phyloP scores from a whole-genome alignment of 2,329 filamentous ascomycete genomes.

The Penicillium sp. region DNA sequence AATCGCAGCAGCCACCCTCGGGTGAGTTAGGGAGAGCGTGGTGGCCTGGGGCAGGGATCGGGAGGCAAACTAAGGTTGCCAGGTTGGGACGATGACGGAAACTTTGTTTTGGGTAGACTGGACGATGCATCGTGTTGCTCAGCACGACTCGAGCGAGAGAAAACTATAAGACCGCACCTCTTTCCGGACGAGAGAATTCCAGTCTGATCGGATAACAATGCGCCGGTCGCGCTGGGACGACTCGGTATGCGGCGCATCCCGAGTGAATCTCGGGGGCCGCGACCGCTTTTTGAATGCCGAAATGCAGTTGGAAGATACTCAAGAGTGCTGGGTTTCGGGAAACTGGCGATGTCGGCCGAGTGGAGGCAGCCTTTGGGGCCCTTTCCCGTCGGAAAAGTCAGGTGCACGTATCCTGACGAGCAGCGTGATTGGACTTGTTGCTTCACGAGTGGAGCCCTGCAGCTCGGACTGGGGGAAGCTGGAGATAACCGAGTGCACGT shows the following conservation, averaged over 20 bases:
- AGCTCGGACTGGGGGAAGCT: not conserved
- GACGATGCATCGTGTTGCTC: conserved; percentile 12
- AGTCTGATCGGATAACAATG: not conserved
- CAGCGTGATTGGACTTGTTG: not conserved
- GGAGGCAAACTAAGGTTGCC: not conserved
- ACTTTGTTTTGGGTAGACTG: conserved; percentile 3
- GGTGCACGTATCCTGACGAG: not conserved
- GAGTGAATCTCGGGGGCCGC: conserved; percentile 5
- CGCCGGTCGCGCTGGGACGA: conserved; percentile 11
- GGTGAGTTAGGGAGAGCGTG: conserved; percentile 13
- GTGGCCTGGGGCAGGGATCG: not conserved
- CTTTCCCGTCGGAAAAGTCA: conserved; percentile 28
- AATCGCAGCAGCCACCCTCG: conserved; percentile 9
- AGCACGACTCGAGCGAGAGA: not conserved
- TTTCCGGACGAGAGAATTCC: conserved; percentile 10
- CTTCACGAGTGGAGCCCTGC: not conserved
- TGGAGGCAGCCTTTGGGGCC: conserved; percentile 8
- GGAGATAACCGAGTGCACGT: not conserved
- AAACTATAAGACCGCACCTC: conserved; percentile 16
- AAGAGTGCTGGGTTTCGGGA: conserved; percentile 5
- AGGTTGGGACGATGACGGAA: not conserved
- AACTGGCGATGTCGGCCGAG: conserved; percentile 28
- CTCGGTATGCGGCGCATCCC: conserved; percentile 25
- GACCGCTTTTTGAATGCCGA: conserved; percentile 4
- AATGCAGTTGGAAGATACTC: not conserved